Conservation (phyloP, 2,329 filamentous ascomycete genomes). For the Cladosporium sp. region DNA sequence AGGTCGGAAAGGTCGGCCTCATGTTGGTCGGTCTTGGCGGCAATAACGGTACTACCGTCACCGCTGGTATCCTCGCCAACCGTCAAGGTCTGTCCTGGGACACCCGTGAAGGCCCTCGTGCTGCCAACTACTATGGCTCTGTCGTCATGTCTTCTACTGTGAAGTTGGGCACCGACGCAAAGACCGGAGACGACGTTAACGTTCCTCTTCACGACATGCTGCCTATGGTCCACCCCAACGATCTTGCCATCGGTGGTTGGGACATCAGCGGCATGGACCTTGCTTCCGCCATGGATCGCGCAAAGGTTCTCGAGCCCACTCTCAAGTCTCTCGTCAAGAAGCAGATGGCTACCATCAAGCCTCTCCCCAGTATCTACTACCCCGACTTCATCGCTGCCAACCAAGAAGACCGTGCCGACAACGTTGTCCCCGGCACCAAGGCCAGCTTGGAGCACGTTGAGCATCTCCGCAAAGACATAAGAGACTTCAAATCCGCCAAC, state of each 20-base stretch:
- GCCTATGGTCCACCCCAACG: conserved; percentile 95
- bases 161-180: conserved; percentile 85
- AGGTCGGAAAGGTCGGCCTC: conserved; percentile 86
- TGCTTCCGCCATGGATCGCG: conserved; percentile 89
- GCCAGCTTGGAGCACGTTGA: conserved; percentile 85
- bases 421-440: conserved; percentile 76
- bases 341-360: conserved; percentile 84
- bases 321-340: conserved; percentile 86
- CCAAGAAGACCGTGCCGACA: conserved; percentile 94
- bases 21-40: conserved; percentile 98
- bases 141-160: conserved; percentile 95
- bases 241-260: conserved; percentile 93
- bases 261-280: conserved; percentile 92
- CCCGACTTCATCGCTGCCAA: conserved; percentile 99
- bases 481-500: conserved; percentile 83
- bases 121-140: conserved; percentile 97
- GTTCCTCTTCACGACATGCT: conserved; percentile 92
- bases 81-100: conserved; percentile 82
- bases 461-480: conserved; percentile 87
- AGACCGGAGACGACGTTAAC: conserved; percentile 85
- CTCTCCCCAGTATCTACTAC: conserved; percentile 94
- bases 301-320: conserved; percentile 89
- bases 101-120: conserved; percentile 79
- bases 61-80: conserved; percentile 95
- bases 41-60: conserved; percentile 97